Percentiles rank a stretch among this genome's conserved stretches.
phyloP scores from a whole-genome alignment of 441 rosid species.

The Pelargonium australe region DNA sequence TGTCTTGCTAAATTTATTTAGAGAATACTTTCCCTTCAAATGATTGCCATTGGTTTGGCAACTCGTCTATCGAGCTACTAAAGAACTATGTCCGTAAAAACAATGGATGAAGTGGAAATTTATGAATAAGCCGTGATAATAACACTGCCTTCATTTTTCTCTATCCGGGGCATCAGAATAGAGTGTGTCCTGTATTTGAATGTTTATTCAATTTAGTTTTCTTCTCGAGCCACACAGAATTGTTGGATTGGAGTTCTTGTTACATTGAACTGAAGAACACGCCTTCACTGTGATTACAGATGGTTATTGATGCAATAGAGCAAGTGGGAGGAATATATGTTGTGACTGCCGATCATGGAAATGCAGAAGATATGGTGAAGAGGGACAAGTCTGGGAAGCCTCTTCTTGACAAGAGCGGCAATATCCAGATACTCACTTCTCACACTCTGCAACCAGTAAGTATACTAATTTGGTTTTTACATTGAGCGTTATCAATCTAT shows the following conservation, averaged over 20 bases:
- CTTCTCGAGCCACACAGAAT: not conserved
- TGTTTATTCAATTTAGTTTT: not conserved
- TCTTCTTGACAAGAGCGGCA: conserved; percentile 57
- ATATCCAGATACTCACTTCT: conserved; percentile 84
- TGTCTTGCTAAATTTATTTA: too few species aligned
- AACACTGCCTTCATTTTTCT: too few species aligned
- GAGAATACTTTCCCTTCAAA: not conserved
- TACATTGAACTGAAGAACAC: not conserved
- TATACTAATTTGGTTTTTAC: not conserved
- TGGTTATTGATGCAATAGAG: conserved; percentile 68
- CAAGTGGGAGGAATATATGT: conserved; percentile 85
- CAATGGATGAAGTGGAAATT: not conserved
- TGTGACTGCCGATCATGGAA: conserved; percentile 93
- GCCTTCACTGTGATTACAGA: conserved; percentile 37
- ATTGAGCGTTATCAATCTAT: too few species aligned
- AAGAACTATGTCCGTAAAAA: not conserved
- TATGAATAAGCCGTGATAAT: too few species aligned
- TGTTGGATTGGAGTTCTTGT: not conserved
- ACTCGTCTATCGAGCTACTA: not conserved
- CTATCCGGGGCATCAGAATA: not conserved
- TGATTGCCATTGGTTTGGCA: not conserved
- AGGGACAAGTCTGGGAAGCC: conserved; percentile 85
- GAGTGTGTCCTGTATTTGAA: not conserved
- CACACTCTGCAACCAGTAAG: conserved; percentile 93
- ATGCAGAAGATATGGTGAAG: conserved; percentile 96